Evolutionary conservation across 768 basidiomycete genomes (phyloP), one percentile per base, ranked within the genome.

Genomic region (Pholiota molesta): DNA sequence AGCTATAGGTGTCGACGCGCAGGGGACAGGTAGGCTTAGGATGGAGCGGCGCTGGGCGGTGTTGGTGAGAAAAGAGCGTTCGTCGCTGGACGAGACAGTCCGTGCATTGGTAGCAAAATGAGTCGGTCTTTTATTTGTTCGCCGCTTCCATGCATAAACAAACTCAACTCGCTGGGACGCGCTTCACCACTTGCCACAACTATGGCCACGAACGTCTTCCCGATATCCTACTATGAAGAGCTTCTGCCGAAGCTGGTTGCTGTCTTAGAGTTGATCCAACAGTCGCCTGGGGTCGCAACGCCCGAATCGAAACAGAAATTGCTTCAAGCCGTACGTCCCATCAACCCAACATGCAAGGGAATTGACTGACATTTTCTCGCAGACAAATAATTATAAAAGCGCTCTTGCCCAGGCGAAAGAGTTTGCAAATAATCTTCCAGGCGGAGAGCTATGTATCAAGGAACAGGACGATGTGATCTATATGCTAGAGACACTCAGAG

Each of bases 311-410:
- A 84, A 66, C 91, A 91, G 66, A 81, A 83, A 17, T 78, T 92
- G 7, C 77, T 91, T 9, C 84, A 87, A 62, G 86, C 89, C 33
- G 90, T 90, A 55, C 53, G 81, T 21, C 4, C 44, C 19, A 28
- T 14, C 2, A 28, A n/a, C 17, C 19, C 19, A 10, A 16, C 26
- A 51, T 59, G n/a, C 31, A 59, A 16, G 26, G 10, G 14, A 49
- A 49, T 26, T 52, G 14, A 33, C 51, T 14, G 33, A 37, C 35
- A 26, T 19, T 45, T 57, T 13, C 54, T 44, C 8, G 37, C 57
- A 93, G 91, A 90, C 89, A 28, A 90, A 87, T 65, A 87, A 89
- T 31, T 88, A 91, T 74, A 89, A 86, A 66, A 84, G 76, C 59
- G 71, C 81, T 10, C 68, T 92, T 45, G 71, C 71, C 23, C 81